These are phyloP conservation scores for Myxozyma neglecta DNA, from an alignment of 805 yeast genomes.

Conservation along the genomic window DNA sequence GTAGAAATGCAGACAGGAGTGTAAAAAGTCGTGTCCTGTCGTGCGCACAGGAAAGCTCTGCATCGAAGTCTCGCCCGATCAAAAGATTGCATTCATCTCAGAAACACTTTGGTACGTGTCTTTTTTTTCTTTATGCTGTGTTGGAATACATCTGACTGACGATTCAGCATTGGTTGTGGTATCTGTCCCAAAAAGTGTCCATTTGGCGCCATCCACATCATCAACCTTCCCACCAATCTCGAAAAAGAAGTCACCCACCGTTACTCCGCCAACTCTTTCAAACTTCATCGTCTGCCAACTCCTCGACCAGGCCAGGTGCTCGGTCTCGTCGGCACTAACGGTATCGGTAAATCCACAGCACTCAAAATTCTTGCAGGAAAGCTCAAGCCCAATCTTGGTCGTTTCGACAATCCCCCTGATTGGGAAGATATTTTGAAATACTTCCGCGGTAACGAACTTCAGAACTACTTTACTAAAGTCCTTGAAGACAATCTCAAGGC, in stretches of 20 bases:
- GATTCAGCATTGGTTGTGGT: constrained; percentile 84
- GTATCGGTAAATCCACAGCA: constrained; percentile 98
- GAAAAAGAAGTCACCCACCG: constrained; percentile 93
- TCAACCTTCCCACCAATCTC: constrained; percentile 93
- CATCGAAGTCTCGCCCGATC: constrained; percentile 89
- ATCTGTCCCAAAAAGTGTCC: constrained; percentile 99
- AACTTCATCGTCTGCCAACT: constrained; percentile 93
- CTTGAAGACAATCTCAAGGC: constrained; percentile 93
- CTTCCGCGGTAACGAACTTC: constrained; percentile 96
- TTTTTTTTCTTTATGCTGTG: neutral
- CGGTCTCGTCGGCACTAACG: constrained; percentile 97
- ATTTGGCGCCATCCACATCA: constrained; percentile 92
- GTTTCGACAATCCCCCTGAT: constrained; percentile 93
- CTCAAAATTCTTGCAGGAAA: constrained; percentile 95
- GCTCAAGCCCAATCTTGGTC: constrained; percentile 94
- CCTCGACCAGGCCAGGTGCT: constrained; percentile 99
- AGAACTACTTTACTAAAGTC: constrained; percentile 90
- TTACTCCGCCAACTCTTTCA: constrained; percentile 96
- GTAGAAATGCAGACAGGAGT: constrained; percentile 92
- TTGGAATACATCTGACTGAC: neutral
- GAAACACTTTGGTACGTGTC: constrained; percentile 68
- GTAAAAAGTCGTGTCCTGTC: constrained; percentile 95
- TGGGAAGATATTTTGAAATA: constrained; percentile 91
- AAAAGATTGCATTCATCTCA: constrained; percentile 91
- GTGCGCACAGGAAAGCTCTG: constrained; percentile 96